Conservation (phyloP, 192 early-diverging fungal genomes). For the Umbelopsis sp. region DNA sequence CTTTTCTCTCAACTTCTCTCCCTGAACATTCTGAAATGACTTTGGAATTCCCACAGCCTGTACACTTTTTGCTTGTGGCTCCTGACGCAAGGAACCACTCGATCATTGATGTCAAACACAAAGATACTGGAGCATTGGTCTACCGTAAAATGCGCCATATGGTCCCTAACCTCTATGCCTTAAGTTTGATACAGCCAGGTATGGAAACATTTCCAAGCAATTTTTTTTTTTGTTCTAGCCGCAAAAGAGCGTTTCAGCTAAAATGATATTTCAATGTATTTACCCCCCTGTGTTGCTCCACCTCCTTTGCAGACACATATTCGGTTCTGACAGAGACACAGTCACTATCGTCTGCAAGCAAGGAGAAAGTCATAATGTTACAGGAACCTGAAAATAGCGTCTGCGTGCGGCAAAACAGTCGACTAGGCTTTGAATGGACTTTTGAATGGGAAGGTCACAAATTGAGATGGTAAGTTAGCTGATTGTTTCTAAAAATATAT, state of each 20-base stretch:
- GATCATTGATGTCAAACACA: conserved; percentile 21
- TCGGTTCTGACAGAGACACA: conserved; percentile 23
- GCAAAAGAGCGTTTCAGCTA: too few relatives aligned
- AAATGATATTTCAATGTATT: too few relatives aligned
- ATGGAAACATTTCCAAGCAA: background rate
- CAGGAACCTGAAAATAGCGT: conserved; percentile 13
- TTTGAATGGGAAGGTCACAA: conserved; percentile 26
- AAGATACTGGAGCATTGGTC: conserved; percentile 12
- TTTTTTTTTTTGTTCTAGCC: background rate
- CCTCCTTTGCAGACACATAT: conserved; percentile 12
- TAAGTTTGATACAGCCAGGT: conserved; percentile 18
- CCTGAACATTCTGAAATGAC: conserved; percentile 5
- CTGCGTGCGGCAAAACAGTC: background rate
- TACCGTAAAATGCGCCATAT: conserved; percentile 22
- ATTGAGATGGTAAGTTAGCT: conserved; percentile 16
- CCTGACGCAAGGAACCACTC: conserved; percentile 17
- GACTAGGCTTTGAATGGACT: conserved; percentile 23
- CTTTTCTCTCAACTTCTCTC: conserved; percentile 1
- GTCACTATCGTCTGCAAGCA: background rate
- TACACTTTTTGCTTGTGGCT: conserved; percentile 2
- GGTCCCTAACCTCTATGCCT: conserved; percentile 21
- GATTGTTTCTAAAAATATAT: conserved; percentile 24
- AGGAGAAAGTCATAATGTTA: conserved; percentile 15
- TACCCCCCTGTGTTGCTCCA: background rate
- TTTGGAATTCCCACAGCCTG: background rate